Conservation (phyloP, 1,284 basidiomycete genomes). For the Schizophyllum amplum region DNA sequence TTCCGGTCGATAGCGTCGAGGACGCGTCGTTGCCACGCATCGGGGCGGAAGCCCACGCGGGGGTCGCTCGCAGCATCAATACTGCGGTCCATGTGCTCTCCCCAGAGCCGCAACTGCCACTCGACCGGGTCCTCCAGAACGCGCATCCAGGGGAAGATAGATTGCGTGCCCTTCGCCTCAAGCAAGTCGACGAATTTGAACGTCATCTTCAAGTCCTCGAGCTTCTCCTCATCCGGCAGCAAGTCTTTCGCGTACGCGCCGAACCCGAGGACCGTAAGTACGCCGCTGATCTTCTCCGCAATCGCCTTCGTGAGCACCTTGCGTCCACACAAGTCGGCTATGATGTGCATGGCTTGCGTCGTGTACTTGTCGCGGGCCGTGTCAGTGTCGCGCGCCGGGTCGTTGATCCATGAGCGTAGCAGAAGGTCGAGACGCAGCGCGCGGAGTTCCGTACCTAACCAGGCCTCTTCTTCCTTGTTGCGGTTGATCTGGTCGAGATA, state of each 20-base stretch:
- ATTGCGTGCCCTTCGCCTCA: slow-evolving; percentile 32
- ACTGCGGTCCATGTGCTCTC: slow-evolving; percentile 63
- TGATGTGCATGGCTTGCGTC: slow-evolving; percentile 35
- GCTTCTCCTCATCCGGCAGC: slow-evolving; percentile 39
- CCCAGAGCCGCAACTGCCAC: slow-evolving; percentile 65
- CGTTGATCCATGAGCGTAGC: slow-evolving; percentile 43
- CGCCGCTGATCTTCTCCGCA: slow-evolving; percentile 26
- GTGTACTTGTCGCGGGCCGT: slow-evolving; percentile 34
- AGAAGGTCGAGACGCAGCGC: slow-evolving; percentile 47
- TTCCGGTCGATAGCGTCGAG: slow-evolving; percentile 54
- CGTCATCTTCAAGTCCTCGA: slow-evolving; percentile 30
- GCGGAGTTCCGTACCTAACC: slow-evolving; percentile 40
- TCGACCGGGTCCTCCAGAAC: slow-evolving; percentile 46
- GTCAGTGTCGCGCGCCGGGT: slow-evolving; percentile 27
- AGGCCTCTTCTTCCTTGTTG: slow-evolving; percentile 34
- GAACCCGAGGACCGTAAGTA: slow-evolving; percentile 22
- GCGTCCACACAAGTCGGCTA: slow-evolving; percentile 35
- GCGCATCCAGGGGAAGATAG: slow-evolving; percentile 43
- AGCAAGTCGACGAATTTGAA: slow-evolving; percentile 52
- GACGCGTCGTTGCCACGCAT: slow-evolving; percentile 63
- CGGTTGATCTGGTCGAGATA: slow-evolving; percentile 30
- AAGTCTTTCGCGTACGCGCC: slow-evolving; percentile 3
- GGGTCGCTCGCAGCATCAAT: slow-evolving; percentile 53
- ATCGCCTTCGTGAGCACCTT: slow-evolving; percentile 29
- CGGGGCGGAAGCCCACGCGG: slow-evolving; percentile 56